phyloP scores from a whole-genome alignment of 139 green algal genomes.

The Mesostigma viride region DNA sequence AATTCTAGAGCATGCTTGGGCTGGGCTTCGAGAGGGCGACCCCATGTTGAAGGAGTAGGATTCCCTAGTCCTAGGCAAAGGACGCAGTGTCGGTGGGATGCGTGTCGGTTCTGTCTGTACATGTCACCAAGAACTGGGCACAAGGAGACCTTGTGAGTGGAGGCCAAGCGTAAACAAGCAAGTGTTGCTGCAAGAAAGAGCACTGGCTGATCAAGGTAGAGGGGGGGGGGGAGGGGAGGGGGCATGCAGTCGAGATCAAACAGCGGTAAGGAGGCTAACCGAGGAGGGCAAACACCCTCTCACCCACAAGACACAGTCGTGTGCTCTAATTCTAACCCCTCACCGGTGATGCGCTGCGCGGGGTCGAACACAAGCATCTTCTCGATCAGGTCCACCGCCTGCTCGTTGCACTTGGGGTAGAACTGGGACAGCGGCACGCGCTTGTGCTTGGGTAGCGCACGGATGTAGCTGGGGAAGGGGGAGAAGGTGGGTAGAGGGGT shows the following conservation, averaged over 20 bases:
- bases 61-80: neutral
- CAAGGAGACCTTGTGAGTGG: neutral
- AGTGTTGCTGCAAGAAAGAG: neutral
- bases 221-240: neutral
- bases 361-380: conserved; percentile 51
- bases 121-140: neutral
- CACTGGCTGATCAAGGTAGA: neutral
- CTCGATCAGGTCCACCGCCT: conserved; percentile 43
- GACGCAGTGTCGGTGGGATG: neutral
- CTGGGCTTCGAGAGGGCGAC: neutral
- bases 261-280: neutral
- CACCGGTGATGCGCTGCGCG: conserved; percentile 41
- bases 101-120: neutral
- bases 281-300: neutral
- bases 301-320: neutral
- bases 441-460: conserved; percentile 26
- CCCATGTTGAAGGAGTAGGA: neutral
- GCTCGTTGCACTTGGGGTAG: conserved; percentile 28
- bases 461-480: conserved; percentile 41
- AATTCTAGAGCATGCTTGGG: too few relatives aligned
- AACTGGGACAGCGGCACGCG: conserved; percentile 18
- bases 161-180: neutral
- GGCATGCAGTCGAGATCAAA: neutral
- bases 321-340: neutral
- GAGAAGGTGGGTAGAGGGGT: too few relatives aligned